Evolutionary conservation across 2,329 filamentous ascomycete genomes (phyloP).

Genomic region (Mollisiaceae sp.): DNA sequence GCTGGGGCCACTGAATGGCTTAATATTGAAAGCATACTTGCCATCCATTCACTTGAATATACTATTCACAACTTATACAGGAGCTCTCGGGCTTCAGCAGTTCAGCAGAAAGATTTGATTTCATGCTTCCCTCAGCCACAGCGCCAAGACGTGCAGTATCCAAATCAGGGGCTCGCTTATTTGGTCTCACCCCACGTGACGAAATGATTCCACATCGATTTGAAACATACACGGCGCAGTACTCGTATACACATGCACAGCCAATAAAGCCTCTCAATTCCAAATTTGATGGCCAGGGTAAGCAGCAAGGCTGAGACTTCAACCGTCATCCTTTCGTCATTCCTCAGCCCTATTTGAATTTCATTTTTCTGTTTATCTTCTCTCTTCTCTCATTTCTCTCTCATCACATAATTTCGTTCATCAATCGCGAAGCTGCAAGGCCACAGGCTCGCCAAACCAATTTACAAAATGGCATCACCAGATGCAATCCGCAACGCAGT

Average conservation of each 20-base stretch:
- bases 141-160: not conserved
- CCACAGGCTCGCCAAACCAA: not conserved
- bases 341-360: conserved; percentile 3
- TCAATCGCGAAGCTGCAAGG: not conserved
- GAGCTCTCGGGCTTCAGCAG: too few species aligned
- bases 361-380: not conserved
- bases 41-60: too few species aligned
- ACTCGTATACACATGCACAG: too few species aligned
- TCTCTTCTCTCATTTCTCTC: not conserved
- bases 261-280: too few species aligned
- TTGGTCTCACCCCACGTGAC: not conserved
- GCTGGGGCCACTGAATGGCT: too few species aligned
- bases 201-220: not conserved
- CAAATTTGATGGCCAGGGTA: not conserved
- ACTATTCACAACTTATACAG: too few species aligned
- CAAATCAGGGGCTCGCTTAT: conserved; percentile 3
- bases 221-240: not conserved
- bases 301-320: not conserved
- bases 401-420: not conserved
- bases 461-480: not conserved
- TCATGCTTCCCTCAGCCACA: not conserved
- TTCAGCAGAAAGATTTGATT: too few species aligned
- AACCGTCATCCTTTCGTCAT: not conserved
- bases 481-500: conserved; percentile 9
- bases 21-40: too few species aligned